Evolutionary conservation across 148 eudicot species (phyloP).

Genomic region (Chenopodium berlandieri): DNA sequence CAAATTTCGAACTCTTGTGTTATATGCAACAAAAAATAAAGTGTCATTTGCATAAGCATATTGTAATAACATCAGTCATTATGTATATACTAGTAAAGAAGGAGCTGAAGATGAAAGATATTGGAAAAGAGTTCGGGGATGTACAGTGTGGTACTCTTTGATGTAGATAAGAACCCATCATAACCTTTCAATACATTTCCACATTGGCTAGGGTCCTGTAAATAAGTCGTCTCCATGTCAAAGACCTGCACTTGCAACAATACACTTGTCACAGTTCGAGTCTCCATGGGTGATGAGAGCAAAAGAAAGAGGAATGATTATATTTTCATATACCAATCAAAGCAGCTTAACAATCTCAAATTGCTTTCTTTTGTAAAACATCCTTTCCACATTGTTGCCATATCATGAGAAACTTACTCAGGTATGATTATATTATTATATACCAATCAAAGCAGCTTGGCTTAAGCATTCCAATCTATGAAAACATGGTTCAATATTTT

Average conservation of each 20-base stretch:
- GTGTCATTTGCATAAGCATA: background rate
- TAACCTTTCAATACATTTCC: constrained; percentile 96
- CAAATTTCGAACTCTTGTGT: background rate
- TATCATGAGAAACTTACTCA: background rate
- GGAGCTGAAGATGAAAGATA: background rate
- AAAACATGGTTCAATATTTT: background rate
- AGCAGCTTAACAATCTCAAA: background rate
- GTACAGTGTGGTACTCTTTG: constrained; percentile 86
- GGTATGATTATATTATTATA: background rate
- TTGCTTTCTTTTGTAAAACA: background rate
- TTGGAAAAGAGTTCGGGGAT: constrained; percentile 9
- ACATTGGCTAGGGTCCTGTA: constrained; percentile 91
- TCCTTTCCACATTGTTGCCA: background rate
- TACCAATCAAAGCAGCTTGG: background rate
- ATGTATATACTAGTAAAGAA: background rate
- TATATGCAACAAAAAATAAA: background rate
- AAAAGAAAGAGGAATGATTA: background rate
- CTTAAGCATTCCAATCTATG: background rate
- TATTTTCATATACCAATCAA: no score
- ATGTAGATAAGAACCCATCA: constrained; percentile 85
- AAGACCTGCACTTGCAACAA: constrained; percentile 54
- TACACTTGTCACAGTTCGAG: background rate
- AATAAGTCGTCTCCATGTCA: constrained; percentile 93
- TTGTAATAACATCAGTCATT: background rate
- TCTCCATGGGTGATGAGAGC: background rate